Conservation (phyloP, 257 asterid species). For the Solanum chilense region DNA sequence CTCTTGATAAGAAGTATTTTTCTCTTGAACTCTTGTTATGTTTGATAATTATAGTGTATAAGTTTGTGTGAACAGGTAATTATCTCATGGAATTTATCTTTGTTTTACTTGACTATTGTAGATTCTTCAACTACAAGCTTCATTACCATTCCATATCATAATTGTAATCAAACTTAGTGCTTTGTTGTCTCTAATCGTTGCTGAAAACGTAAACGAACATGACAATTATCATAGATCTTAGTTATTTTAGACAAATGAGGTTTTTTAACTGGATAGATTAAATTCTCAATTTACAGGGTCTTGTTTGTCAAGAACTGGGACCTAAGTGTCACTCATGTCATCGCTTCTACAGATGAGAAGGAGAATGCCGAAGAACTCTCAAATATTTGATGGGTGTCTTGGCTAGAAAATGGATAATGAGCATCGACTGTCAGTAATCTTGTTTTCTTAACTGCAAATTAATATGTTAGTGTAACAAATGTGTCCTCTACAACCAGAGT, state of each 20-base stretch:
- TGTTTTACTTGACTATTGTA: neutral
- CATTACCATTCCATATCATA: neutral
- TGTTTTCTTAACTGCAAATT: neutral
- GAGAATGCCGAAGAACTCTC: constrained; percentile 82
- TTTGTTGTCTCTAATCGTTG: constrained; percentile 54
- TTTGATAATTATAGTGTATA: too few relatives aligned
- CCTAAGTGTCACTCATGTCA: constrained; percentile 63
- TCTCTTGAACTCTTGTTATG: neutral
- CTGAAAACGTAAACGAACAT: constrained; percentile 48
- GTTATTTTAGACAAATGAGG: neutral
- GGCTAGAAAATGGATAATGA: constrained; percentile 91
- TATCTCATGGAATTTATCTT: neutral
- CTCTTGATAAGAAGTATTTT: neutral
- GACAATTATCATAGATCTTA: neutral
- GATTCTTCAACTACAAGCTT: neutral
- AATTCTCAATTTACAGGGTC: constrained; percentile 34
- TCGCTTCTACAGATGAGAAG: constrained; percentile 72
- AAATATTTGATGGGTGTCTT: constrained; percentile 81
- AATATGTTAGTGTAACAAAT: neutral
- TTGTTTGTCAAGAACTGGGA: constrained; percentile 68
- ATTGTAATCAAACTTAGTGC: constrained; percentile 15
- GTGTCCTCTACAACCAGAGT: neutral
- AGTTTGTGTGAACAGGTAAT: too few relatives aligned
- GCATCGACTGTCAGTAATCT: constrained; percentile 48
- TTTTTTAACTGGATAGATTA: neutral